Percentiles rank a stretch among this genome's conserved stretches.
phyloP scores from a whole-genome alignment of 192 early-diverging fungal genomes.

The Linnemannia exigua region DNA sequence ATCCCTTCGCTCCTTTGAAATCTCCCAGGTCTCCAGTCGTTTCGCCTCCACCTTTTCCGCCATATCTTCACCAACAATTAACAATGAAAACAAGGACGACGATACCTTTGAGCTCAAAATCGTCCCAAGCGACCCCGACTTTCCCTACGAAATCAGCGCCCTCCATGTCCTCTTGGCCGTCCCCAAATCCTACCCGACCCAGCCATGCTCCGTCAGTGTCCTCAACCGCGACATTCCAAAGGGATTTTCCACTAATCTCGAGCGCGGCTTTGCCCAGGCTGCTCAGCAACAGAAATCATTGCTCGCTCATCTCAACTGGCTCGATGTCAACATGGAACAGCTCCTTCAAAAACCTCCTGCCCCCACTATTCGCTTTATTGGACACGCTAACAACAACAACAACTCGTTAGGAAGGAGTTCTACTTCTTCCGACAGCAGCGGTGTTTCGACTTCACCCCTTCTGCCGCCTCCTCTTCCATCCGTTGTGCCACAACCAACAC shows the following conservation, averaged over 20 bases:
- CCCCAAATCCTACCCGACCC: slow-evolving; percentile 67
- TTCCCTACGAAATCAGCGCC: slow-evolving; percentile 80
- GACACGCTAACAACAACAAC: slow-evolving; percentile 1
- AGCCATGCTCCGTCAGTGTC: slow-evolving; percentile 51
- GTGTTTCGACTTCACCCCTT: neutral
- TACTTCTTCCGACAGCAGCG: no score
- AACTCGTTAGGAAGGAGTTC: no score
- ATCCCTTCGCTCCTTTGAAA: slow-evolving; percentile 27
- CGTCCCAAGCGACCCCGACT: slow-evolving; percentile 79
- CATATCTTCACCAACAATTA: neutral
- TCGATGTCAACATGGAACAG: slow-evolving; percentile 73
- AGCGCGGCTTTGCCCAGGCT: slow-evolving; percentile 68
- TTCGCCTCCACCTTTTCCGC: slow-evolving; percentile 13
- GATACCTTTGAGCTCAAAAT: slow-evolving; percentile 33
- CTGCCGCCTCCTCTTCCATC: slow-evolving; percentile 8
- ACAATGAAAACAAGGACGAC: neutral
- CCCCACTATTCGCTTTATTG: slow-evolving; percentile 68
- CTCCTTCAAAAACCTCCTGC: slow-evolving; percentile 73
- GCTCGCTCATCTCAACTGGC: slow-evolving; percentile 66
- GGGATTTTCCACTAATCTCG: slow-evolving; percentile 67
- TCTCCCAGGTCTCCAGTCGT: slow-evolving; percentile 31
- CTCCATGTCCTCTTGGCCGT: slow-evolving; percentile 73
- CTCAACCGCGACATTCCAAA: slow-evolving; percentile 67
- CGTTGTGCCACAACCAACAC: neutral
- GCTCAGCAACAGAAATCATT: slow-evolving; percentile 55